phyloP scores from a whole-genome alignment of 495 filamentous ascomycete genomes.

The Penicillium pancosmium region DNA sequence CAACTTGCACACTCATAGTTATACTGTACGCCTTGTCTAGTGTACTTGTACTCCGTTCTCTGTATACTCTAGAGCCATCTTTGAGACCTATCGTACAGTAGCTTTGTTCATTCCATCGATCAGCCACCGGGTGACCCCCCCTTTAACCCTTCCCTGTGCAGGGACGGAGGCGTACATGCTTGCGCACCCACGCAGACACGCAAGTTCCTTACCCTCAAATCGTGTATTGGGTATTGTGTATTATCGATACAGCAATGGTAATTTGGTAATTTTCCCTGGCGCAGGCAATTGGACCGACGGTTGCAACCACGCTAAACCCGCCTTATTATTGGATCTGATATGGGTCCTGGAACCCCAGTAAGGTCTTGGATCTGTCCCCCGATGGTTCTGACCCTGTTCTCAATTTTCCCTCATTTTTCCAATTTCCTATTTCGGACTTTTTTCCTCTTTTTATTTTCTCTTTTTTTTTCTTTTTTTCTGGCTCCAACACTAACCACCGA shows the following conservation, averaged over 20 bases:
- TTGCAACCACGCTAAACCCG: conserved; percentile 41
- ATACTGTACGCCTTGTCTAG: no score
- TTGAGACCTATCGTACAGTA: not conserved
- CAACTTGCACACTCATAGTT: not conserved
- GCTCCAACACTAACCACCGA: not conserved
- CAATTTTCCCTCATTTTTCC: conserved; percentile 7
- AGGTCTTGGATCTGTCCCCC: conserved; percentile 32
- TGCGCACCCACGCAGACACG: conserved; percentile 18
- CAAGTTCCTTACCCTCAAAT: not conserved
- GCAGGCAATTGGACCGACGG: conserved; percentile 27
- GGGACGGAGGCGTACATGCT: conserved; percentile 33
- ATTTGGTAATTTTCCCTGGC: not conserved
- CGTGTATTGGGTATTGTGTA: not conserved
- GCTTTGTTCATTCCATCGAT: conserved; percentile 1
- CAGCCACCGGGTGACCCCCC: conserved; percentile 23
- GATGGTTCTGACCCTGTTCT: conserved; percentile 20
- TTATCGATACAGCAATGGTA: not conserved
- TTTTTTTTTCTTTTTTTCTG: conserved; percentile 8
- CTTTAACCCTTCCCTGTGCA: conserved; percentile 17
- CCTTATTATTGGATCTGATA: conserved; percentile 47
- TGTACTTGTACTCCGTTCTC: not conserved
- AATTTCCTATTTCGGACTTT: conserved; percentile 1
- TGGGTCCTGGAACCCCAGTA: conserved; percentile 32
- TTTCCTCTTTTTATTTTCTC: conserved; percentile 6
- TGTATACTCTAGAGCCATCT: not conserved